Conservation (phyloP, 192 early-diverging fungal species). For the Allomyces macrogynus region DNA sequence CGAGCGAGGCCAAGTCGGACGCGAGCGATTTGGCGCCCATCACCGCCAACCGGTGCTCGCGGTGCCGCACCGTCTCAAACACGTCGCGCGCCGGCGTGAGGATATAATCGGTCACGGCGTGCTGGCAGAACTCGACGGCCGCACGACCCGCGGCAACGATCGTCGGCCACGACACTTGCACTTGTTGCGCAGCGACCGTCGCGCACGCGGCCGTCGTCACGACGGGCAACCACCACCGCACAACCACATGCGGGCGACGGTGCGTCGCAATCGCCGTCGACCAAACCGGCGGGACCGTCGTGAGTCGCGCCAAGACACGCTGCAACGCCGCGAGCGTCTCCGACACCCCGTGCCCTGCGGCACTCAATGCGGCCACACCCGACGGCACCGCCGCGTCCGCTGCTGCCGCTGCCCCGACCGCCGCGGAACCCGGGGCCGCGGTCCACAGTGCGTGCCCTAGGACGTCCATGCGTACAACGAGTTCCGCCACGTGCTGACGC, state of each 20-base stretch:
- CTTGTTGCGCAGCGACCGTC: background rate
- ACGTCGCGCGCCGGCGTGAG: conserved; percentile 47
- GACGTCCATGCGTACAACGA: background rate
- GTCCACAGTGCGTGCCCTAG: background rate
- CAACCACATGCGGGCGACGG: background rate
- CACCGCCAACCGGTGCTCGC: conserved; percentile 52
- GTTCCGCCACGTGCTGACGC: background rate
- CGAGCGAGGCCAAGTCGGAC: conserved; percentile 66
- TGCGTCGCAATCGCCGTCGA: background rate
- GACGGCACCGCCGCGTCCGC: background rate
- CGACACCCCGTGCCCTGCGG: background rate
- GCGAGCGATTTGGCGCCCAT: conserved; percentile 50
- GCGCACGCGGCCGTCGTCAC: background rate
- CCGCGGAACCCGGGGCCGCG: background rate
- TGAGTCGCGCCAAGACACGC: background rate
- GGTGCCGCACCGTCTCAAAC: conserved; percentile 60
- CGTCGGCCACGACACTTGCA: background rate
- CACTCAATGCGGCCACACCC: background rate
- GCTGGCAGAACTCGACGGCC: conserved; percentile 2
- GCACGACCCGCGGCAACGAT: background rate
- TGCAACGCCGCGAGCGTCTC: background rate
- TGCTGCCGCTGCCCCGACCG: background rate
- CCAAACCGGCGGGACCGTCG: background rate
- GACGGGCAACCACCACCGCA: background rate
- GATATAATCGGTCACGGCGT: conserved; percentile 60